Base-by-base conservation (phyloP, 768 basidiomycete species). In the Cubamyces lactineus region DNA sequence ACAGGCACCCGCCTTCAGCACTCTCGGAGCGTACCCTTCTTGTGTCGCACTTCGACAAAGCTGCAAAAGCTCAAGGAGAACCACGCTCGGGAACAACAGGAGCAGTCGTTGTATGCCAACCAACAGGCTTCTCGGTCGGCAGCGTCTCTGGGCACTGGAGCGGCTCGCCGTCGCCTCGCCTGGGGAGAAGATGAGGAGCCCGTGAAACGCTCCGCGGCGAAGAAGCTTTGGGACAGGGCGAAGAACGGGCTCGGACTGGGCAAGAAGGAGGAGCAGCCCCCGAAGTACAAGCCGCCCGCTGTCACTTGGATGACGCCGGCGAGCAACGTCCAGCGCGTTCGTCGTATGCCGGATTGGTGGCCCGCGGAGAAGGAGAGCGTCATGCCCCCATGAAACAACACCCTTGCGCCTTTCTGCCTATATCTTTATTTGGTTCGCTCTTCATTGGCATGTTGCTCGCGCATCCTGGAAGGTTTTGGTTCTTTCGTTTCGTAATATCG, bases 51-150 rank as follows among this genome's bases (percentile, higher is more conserved):
- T 3, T n/a, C 39, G 2, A 1, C 38, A n/a, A 58, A 41, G 48
- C 48, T 58, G 11, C 48, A 50, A 26, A 40, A 58, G 48, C 46
- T 58, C 23, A 58, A 30, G 26, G 40, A 50, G 41, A 51, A 30
- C n/a, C 34, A 34, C 9, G 34, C 4, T 34, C 28, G 43, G 15
- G 21, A 19, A 11, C 26, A 12, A 7, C 12, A 30, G n/a, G 28
- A 30, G 8, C 24, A 3, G 19, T 7, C 23, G 21, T 9, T 57
- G 2, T 48, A 23, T 24, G n/a, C 21, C 7, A 51, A 42, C 48
- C 23, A 15, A n/a, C 16, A n/a, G n/a, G 57, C 39, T 13, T 42
- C 48, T 9, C 57, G 49, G 5, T 58, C 57, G 17, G 19, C 38
- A 9, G 40, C 57, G 3, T 51, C 39, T 5, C 26, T 49, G 23